phyloP scores from a whole-genome alignment of 441 rosid species.

The Populus hybrid region DNA sequence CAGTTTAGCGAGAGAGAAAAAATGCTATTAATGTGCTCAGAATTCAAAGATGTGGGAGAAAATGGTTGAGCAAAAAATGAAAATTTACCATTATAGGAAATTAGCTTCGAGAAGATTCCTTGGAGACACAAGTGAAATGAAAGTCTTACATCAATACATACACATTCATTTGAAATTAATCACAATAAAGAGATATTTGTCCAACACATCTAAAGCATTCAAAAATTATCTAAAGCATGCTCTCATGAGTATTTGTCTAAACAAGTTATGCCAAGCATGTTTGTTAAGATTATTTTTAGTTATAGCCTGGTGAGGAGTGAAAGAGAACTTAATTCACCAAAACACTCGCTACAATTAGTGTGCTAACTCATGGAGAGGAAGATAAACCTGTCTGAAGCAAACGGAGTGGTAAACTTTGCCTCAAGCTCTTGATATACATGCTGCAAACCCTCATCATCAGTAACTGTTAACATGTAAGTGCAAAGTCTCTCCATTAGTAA shows the following conservation, averaged over 20 bases:
- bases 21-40: background rate
- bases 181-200: background rate
- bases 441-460: conserved; percentile 81
- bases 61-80: background rate
- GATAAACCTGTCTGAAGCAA: conserved; percentile 53
- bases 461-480: conserved; percentile 48
- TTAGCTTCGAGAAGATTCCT: background rate
- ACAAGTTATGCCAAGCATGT: background rate
- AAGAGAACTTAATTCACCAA: conserved; percentile 2
- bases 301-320: background rate
- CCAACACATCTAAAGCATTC: background rate
- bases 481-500: conserved; percentile 22
- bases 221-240: background rate
- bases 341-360: background rate
- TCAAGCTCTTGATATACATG: conserved; percentile 88
- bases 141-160: background rate
- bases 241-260: background rate
- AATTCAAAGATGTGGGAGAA: background rate
- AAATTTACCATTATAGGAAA: background rate
- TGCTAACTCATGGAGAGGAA: background rate
- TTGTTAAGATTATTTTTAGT: background rate
- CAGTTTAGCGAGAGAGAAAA: background rate
- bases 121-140: background rate
- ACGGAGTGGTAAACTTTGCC: conserved; percentile 61
- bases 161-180: background rate